Conservation (phyloP, 495 filamentous ascomycete genomes). For the Penicillium canescens region DNA sequence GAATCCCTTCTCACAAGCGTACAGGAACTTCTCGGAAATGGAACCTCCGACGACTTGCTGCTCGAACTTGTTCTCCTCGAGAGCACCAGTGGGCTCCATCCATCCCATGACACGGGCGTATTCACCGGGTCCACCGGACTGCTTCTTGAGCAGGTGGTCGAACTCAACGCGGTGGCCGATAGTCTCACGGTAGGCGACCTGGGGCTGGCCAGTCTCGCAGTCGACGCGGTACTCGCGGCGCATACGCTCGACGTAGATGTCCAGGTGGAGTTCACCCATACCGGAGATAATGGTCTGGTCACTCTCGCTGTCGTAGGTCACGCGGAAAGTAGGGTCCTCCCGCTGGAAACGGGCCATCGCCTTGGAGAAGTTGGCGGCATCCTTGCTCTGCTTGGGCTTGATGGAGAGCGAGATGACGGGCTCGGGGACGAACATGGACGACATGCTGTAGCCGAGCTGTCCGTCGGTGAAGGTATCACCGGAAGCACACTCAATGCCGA, state of each 20-base stretch:
- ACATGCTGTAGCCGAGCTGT: slow-evolving; percentile 89
- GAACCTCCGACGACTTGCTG: slow-evolving; percentile 82
- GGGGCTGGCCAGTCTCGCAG: slow-evolving; percentile 91
- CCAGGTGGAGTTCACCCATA: slow-evolving; percentile 97
- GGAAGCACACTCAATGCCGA: slow-evolving; percentile 96
- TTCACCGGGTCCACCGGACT: slow-evolving; percentile 95
- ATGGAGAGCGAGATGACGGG: slow-evolving; percentile 97
- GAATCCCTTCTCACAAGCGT: slow-evolving; percentile 96
- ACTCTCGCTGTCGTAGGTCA: slow-evolving; percentile 85
- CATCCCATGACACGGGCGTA: slow-evolving; percentile 91
- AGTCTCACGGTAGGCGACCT: slow-evolving; percentile 97
- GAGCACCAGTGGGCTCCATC: slow-evolving; percentile 77
- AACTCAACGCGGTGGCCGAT: slow-evolving; percentile 75
- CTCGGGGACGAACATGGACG: slow-evolving; percentile 98
- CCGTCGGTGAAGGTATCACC: slow-evolving; percentile 99
- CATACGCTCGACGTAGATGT: slow-evolving; percentile 98
- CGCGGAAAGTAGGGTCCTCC: slow-evolving; percentile 97
- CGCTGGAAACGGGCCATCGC: slow-evolving; percentile 99
- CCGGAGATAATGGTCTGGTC: slow-evolving; percentile 97
- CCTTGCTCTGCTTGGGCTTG: slow-evolving; percentile 92
- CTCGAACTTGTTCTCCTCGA: slow-evolving; percentile 82
- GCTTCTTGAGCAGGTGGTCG: slow-evolving; percentile 94
- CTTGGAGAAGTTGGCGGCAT: slow-evolving; percentile 93
- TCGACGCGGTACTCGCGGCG: slow-evolving; percentile 96
- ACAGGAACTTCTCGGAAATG: slow-evolving; percentile 95